These are phyloP conservation scores for Trichoderma brevicompactum DNA, from an alignment of 2,329 filamentous ascomycete species.

Conservation along the genomic window DNA sequence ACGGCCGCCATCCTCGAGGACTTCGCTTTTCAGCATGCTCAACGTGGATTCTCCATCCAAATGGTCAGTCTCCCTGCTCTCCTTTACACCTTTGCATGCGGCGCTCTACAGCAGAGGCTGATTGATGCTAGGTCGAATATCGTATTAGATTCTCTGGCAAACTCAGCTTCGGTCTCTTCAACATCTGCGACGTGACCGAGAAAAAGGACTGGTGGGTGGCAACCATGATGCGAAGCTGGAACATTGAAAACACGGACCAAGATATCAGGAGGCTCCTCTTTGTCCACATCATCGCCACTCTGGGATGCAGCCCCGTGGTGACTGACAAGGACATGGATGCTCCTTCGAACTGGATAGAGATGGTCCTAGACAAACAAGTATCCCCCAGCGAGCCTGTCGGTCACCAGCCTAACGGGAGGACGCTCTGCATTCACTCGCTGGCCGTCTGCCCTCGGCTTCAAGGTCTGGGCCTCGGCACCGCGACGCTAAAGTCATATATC, in stretches of 20 bases:
- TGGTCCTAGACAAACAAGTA: conserved; percentile 45
- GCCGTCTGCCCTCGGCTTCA: conserved; percentile 79
- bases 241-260: conserved; percentile 56
- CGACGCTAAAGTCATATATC: conserved; percentile 75
- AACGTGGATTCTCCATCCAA: conserved; percentile 56
- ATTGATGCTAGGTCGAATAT: conserved; percentile 39
- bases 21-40: conserved; percentile 55
- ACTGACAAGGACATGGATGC: conserved; percentile 78
- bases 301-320: conserved; percentile 64
- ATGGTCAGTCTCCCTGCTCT: conserved; percentile 50
- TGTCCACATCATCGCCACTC: conserved; percentile 77
- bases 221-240: conserved; percentile 55
- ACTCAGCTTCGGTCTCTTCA: conserved; percentile 80
- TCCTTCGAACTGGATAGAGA: conserved; percentile 65
- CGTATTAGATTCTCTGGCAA: conserved; percentile 51
- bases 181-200: conserved; percentile 58
- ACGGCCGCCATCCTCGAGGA: conserved; percentile 61
- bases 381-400: conserved; percentile 56
- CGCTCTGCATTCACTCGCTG: conserved; percentile 80
- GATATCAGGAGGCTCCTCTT: conserved; percentile 62
- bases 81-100: not conserved
- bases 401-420: conserved; percentile 73
- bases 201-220: conserved; percentile 53
- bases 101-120: not conserved
- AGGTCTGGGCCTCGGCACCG: conserved; percentile 71